phyloP scores from a whole-genome alignment of 106 monocot genomes.

The Dendrobium catenatum region DNA sequence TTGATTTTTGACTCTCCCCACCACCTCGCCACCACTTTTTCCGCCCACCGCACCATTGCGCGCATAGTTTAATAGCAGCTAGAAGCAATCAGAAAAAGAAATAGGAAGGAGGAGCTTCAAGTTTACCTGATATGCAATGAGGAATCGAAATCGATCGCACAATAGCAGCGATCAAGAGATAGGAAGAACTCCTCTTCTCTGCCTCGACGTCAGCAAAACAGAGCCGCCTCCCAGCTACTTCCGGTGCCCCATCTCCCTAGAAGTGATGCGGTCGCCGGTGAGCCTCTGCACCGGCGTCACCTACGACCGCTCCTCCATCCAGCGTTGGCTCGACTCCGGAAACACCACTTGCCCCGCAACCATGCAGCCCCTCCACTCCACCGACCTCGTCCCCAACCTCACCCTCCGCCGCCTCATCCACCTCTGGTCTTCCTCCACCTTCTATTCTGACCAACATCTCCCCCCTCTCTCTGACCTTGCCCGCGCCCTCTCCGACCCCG shows the following conservation, averaged over 20 bases:
- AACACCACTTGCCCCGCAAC: constrained; percentile 89
- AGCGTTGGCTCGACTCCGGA: constrained; percentile 81
- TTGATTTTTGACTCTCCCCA: background rate
- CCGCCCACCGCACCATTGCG: background rate
- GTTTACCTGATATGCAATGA: background rate
- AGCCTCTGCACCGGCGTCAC: constrained; percentile 96
- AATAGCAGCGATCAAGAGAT: background rate
- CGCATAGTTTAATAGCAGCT: background rate
- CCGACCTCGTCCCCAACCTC: constrained; percentile 79
- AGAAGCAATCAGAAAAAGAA: background rate
- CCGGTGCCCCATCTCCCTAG: constrained; percentile 92
- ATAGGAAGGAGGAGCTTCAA: background rate
- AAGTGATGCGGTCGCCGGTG: constrained; percentile 91
- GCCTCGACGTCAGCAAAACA: constrained; percentile 34
- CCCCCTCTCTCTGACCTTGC: background rate
- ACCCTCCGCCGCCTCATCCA: constrained; percentile 82
- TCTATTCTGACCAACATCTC: background rate
- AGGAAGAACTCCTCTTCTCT: background rate
- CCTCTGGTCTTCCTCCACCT: constrained; percentile 25
- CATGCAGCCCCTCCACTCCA: constrained; percentile 63
- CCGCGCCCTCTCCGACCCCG: background rate
- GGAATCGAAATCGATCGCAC: background rate
- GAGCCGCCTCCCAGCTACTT: constrained; percentile 44
- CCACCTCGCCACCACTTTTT: background rate
- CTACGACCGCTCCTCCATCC: constrained; percentile 87